phyloP scores from a whole-genome alignment of 345 rosid species.

The Ricinus communis region DNA sequence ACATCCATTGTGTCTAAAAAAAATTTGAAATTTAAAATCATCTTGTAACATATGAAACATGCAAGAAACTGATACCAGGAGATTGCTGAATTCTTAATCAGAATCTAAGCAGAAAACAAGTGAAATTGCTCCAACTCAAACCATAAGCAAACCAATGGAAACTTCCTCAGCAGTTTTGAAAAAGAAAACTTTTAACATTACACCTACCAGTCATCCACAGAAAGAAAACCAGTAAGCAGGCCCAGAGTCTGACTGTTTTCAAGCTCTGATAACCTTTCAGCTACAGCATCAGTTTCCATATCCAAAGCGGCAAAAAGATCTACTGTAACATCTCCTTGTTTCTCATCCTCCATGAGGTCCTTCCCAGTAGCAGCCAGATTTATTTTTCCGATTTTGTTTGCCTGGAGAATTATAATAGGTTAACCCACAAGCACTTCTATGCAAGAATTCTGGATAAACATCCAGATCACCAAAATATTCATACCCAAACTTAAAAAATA shows the following conservation, averaged over 20 bases:
- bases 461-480: background rate
- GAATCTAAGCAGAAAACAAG: background rate
- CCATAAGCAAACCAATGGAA: background rate
- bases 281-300: conserved; percentile 88
- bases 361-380: conserved; percentile 99
- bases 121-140: background rate
- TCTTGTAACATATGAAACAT: background rate
- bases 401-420: conserved; percentile 44
- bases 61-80: background rate
- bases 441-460: conserved; percentile 3
- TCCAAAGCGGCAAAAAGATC: conserved; percentile 92
- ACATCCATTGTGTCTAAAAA: too few relatives aligned
- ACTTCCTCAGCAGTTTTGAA: background rate
- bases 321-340: conserved; percentile 88
- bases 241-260: conserved; percentile 89
- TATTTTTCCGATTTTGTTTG: conserved; percentile 95
- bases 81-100: too few relatives aligned
- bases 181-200: conserved; percentile 7
- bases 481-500: background rate
- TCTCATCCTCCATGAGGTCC: conserved; percentile 99
- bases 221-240: conserved; percentile 87
- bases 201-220: conserved; percentile 92
- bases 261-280: conserved; percentile 73
- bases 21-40: background rate
- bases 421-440: background rate